phyloP scores from a whole-genome alignment of 257 asterid genomes.

The Solanum pinnatisectum region DNA sequence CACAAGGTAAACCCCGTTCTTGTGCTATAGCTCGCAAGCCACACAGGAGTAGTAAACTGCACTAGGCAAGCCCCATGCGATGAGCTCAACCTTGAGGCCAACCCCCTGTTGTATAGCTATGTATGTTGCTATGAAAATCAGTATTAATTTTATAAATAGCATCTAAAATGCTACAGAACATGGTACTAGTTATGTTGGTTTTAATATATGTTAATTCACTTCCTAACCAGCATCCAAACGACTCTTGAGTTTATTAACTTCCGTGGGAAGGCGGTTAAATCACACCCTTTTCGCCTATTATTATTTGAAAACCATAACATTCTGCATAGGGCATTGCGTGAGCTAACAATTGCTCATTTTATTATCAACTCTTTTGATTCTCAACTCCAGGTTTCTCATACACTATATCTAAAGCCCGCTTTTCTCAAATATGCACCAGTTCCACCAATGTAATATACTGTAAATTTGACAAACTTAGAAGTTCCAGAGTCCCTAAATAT shows the following conservation, averaged over 20 bases:
- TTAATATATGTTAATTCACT: background rate
- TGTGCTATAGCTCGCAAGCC: background rate
- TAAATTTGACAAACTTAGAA: background rate
- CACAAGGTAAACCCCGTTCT: background rate
- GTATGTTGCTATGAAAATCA: background rate
- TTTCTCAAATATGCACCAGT: background rate
- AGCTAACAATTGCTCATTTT: background rate
- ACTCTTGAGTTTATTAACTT: background rate
- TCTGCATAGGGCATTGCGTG: background rate
- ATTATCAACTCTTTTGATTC: background rate
- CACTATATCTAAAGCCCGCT: background rate
- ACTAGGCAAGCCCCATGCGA: too few species aligned
- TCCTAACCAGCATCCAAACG: background rate
- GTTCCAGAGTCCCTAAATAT: background rate
- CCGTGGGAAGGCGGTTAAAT: background rate
- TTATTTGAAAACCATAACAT: background rate
- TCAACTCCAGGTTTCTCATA: background rate
- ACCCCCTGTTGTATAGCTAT: background rate
- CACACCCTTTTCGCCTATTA: too few species aligned
- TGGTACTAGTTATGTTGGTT: background rate
- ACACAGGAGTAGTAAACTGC: too few species aligned
- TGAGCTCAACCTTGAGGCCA: too few species aligned
- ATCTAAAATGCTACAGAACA: background rate
- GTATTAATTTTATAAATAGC: background rate
- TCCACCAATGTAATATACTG: background rate